Evolutionary conservation across 2,329 filamentous ascomycete species (phyloP), one percentile per base, ranked within the genome.

Genomic region (Epichloe sibirici): DNA sequence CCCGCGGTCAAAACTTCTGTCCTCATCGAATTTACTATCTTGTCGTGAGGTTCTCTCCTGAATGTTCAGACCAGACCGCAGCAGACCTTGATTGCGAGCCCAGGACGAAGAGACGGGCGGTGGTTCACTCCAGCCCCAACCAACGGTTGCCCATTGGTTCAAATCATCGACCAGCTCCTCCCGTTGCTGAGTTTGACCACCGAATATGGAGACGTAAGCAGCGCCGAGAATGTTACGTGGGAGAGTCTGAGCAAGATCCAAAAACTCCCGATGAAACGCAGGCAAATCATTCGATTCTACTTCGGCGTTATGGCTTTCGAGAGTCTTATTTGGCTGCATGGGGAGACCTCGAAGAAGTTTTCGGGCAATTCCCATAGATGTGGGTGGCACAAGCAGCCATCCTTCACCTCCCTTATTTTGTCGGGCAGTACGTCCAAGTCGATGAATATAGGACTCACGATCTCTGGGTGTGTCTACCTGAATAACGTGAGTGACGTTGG

Each of bases 401-500:
- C 83, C 86, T 62, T 87, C 74, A 45, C 87, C 87, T 58, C 81
- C 74, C 65, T 87, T 86, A 56, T 82, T 81, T 31, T 86, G 86
- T 62, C 88, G 83, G 52, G 77, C 87, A 8, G 87, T 91, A 56
- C 87, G 85, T 50, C 86, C 86, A 43, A 90, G 72, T 54, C 86
- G 81, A 67, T 90, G 86, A 54, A 90, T 85, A 63, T 90, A 90
- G 39, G 82, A 79, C 63, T 88, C 85, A 31, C 81, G 76, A 56
- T 79, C 77, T 4, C 74, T 70, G 2, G 86, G 83, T 4, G 78
- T 61, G 56, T 86, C 83, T 15, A 88, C 63, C 61, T 90, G 86
- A 54, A 90, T 82, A 56, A 90, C 86, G 61, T 89, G 85, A n/a
- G 83, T 86, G 23, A 90, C 86, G 51, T 81, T 74, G 31, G 86